Evolutionary conservation across 83 land plant genomes (phyloP).

Genomic region (Larix sibirica): DNA sequence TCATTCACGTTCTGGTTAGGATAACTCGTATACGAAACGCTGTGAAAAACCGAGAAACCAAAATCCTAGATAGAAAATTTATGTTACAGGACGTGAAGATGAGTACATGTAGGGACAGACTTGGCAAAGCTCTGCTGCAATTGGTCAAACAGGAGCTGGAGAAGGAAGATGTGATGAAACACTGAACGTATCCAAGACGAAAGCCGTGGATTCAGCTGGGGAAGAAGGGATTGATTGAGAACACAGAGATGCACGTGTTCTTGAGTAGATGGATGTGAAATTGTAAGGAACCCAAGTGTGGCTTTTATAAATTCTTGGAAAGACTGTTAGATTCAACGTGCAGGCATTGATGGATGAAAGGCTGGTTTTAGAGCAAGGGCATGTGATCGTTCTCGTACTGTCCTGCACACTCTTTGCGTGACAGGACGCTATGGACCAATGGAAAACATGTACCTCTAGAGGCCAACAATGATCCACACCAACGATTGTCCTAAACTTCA

Average conservation of each 20-base stretch:
- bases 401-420: neutral
- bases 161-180: neutral
- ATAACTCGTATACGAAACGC: conserved; percentile 4
- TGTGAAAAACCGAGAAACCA: neutral
- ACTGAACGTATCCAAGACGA: conserved; percentile 2
- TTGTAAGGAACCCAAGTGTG: neutral
- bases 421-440: neutral
- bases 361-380: neutral
- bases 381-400: neutral
- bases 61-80: neutral
- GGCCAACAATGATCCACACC: neutral
- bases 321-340: conserved; percentile 5
- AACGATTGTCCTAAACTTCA: neutral
- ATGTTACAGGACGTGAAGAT: conserved; percentile 2
- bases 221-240: neutral
- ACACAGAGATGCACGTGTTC: conserved; percentile 12
- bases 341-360: conserved; percentile 1
- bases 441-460: no score
- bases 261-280: conserved; percentile 14
- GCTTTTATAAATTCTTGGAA: conserved; percentile 2
- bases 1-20: conserved; percentile 1
- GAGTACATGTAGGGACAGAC: neutral
- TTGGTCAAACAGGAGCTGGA: conserved; percentile 1
- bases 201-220: neutral
- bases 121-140: neutral